These are phyloP conservation scores for Datura wrightii DNA, from an alignment of 257 asterid genomes.

Conservation along the genomic window DNA sequence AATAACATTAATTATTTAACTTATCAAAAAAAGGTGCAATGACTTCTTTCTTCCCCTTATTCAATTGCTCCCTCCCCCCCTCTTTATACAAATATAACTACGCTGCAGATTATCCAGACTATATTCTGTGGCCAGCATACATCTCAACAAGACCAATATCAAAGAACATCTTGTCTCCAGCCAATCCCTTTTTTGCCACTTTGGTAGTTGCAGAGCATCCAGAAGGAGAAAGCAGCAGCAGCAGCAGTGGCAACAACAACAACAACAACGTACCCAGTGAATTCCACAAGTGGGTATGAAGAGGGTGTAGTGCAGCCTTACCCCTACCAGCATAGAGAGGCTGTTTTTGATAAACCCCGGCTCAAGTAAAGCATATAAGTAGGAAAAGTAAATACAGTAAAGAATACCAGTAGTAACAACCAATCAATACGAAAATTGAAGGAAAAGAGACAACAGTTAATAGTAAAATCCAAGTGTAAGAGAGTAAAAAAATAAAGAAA, in stretches of 20 bases:
- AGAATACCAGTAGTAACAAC: too few relatives aligned
- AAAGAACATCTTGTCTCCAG: background rate
- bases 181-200: background rate
- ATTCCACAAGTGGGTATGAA: too few relatives aligned
- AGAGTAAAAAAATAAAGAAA: too few relatives aligned
- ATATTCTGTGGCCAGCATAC: background rate
- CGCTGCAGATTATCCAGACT: background rate
- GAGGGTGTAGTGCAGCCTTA: too few relatives aligned
- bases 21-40: background rate
- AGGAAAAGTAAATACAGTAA: too few relatives aligned
- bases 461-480: too few relatives aligned
- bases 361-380: too few relatives aligned
- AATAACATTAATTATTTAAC: background rate
- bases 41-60: background rate
- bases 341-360: too few relatives aligned
- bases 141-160: background rate
- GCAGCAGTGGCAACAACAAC: too few relatives aligned
- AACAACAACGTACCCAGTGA: too few relatives aligned
- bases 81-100: background rate
- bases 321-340: too few relatives aligned
- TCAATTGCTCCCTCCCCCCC: background rate
- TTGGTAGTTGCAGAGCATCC: background rate
- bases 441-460: background rate
- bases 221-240: background rate
- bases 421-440: too few relatives aligned